These are phyloP conservation scores for Neonectria hederae DNA, from an alignment of 2,329 filamentous ascomycete species.

Conservation along the genomic window DNA sequence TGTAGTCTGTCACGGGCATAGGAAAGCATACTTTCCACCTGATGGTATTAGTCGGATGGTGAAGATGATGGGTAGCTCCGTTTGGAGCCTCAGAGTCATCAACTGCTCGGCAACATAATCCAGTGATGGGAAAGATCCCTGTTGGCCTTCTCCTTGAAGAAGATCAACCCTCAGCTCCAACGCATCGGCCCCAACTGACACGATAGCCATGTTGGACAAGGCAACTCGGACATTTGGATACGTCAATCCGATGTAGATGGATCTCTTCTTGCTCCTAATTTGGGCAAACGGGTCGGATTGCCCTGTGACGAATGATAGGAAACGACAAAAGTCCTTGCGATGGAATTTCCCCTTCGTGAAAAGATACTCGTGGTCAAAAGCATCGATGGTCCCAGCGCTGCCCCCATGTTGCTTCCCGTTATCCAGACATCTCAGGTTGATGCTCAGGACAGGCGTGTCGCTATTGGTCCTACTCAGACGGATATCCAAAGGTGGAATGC, in stretches of 20 bases:
- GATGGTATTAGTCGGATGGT: constrained; percentile 23
- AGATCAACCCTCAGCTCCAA: constrained; percentile 24
- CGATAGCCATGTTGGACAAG: constrained; percentile 28
- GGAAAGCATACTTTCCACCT: constrained; percentile 16
- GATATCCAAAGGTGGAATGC: neutral
- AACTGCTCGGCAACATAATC: constrained; percentile 24
- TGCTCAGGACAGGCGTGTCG: neutral
- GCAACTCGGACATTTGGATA: constrained; percentile 25
- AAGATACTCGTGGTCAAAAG: constrained; percentile 24
- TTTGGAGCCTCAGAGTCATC: constrained; percentile 16
- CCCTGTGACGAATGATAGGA: constrained; percentile 22
- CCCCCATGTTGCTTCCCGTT: neutral
- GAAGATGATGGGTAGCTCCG: constrained; percentile 25
- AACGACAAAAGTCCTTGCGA: constrained; percentile 20
- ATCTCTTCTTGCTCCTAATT: constrained; percentile 23
- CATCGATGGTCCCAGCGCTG: neutral
- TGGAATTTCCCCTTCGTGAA: constrained; percentile 18
- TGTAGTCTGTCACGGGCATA: neutral
- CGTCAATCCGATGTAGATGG: constrained; percentile 24
- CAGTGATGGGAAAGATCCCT: constrained; percentile 9
- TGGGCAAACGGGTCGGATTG: constrained; percentile 9
- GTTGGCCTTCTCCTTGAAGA: constrained; percentile 4
- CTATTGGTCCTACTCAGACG: neutral
- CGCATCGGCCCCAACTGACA: constrained; percentile 27
- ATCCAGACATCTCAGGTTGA: constrained; percentile 7